Evolutionary conservation across 1,139 yeast species (phyloP), one percentile per base, ranked within the genome.

Genomic region (Diutina siamensis): DNA sequence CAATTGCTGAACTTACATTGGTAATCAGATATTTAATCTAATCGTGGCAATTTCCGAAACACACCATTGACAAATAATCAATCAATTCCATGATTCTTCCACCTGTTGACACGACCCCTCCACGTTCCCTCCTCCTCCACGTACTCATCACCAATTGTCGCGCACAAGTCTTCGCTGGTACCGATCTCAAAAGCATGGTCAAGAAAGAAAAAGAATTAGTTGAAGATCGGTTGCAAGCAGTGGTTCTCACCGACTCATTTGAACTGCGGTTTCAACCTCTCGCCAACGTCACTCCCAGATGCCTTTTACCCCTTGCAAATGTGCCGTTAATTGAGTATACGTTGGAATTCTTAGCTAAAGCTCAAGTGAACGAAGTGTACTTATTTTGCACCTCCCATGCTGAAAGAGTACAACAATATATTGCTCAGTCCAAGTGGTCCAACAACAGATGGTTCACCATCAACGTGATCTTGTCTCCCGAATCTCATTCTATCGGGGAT

Each of bases 311-410:
- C 2, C 67, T 92, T 49, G 97, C 95, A 36, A 89, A 88, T 58
- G 87, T 86, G 10, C 98, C 99, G 3, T 72, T 92, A 56, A 80
- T 92, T 52, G 98, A 92, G 60, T 92, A 94, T 59, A 94, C 99
- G 1, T 68, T 92, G 47, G 98, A 92, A 62, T 92, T 92, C 58
- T 70, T 92, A 46, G 97, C 97, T 15, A 83, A 81, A 53, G 87
- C 95, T 2, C 88, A 88, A 12, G 96, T 88, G 35, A 78, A 80
- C 52, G 97, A 92, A 57, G 97, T 94, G 3, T 87, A 77, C 59
- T 67, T 92, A 49, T 83, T 89, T 75, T 88, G 97, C 60, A 79
- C 94, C 44, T 71, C 94, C 3, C 97, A 92, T 60, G 94, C 95
- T 1, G 94, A 85, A 48, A 86, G 83, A 65, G 80, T 92, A 51